Evolutionary conservation across 2,329 filamentous ascomycete species (phyloP), one percentile per base, ranked within the genome.

Genomic region (Epichloe coenophiala): DNA sequence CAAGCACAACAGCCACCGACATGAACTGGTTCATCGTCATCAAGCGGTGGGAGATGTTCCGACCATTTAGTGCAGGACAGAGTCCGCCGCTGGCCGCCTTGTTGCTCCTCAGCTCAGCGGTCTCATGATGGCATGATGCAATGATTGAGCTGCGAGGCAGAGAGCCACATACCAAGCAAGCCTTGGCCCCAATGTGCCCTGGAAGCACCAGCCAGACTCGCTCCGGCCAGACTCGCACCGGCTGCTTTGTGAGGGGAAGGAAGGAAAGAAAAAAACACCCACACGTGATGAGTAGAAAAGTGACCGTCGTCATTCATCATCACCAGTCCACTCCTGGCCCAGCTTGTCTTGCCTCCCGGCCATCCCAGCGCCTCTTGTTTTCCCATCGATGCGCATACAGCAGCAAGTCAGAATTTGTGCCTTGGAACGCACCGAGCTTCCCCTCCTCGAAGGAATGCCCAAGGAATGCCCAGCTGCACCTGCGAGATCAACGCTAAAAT

Each of bases 381-480:
- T 33, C 15, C 39, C 38, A 1, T 40, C 27, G n/a, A 46, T 17
- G 36, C 33, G 37, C 39, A 17, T 12, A 4, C 37, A 36, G 33
- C 37, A 12, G 38, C 17, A 17, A 17, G 12, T 33, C 45, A 21
- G 15, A 40, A 36, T 35, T 11, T n/a, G 7, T 31, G 46, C 17
- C 38, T 21, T 46, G 50, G 31, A 52, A 37, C 36, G 38, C 31
- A 46, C 40, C 21, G n/a, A 49, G 38, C 35, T 47, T 38, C 50
- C 47, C 52, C 49, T 49, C 53, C 36, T 33, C 13, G 4, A 12
- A 45, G 54, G 54, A 55, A 55, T 55, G 54, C 41, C 43, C 43
- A 12, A 45, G 54, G 54, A 55, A 55, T 55, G 54, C 44, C 43
- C 43, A 43, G 17, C 17, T 33, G 23, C 36, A 37, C 35, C 37